Evolutionary conservation across 2,329 filamentous ascomycete genomes (phyloP).

Genomic region (Parasarocladium wereldwijsianum): DNA sequence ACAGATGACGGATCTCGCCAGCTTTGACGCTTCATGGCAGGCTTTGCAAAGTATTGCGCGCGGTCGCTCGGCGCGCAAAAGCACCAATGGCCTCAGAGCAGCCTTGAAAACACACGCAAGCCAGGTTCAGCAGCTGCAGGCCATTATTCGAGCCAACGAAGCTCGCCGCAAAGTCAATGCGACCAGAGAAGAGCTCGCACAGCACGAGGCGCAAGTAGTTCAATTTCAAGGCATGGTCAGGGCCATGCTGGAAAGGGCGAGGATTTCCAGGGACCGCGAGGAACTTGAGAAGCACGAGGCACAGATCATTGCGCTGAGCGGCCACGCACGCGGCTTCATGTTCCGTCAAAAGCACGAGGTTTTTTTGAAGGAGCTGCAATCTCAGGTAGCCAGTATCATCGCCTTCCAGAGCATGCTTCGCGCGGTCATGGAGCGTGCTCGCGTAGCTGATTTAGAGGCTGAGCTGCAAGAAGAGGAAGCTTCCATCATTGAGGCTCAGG

Average conservation of each 20-base stretch:
- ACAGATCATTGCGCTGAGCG: slow-evolving; percentile 49
- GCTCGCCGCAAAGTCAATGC: slow-evolving; percentile 34
- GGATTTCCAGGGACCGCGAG: slow-evolving; percentile 31
- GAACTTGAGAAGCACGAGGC: slow-evolving; percentile 42
- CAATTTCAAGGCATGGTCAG: slow-evolving; percentile 44
- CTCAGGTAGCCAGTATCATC: slow-evolving; percentile 50
- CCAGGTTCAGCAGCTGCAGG: slow-evolving; percentile 32
- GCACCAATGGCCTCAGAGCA: slow-evolving; percentile 26
- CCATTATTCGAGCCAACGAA: slow-evolving; percentile 37
- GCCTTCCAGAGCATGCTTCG: slow-evolving; percentile 62
- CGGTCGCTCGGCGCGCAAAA: slow-evolving; percentile 31
- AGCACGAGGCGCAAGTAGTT: slow-evolving; percentile 28
- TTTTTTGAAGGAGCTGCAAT: slow-evolving; percentile 55
- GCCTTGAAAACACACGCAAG: slow-evolving; percentile 31
- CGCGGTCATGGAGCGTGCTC: slow-evolving; percentile 62
- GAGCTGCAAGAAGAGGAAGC: slow-evolving; percentile 76
- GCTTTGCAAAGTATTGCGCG: slow-evolving; percentile 26
- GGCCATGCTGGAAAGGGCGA: slow-evolving; percentile 43
- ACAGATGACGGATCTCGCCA: slow-evolving; percentile 35
- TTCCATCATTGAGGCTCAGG: slow-evolving; percentile 59
- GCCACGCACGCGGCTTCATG: slow-evolving; percentile 48
- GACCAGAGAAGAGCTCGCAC: slow-evolving; percentile 31
- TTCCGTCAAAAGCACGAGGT: slow-evolving; percentile 44
- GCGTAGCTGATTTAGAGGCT: slow-evolving; percentile 58
- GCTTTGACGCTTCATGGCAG: slow-evolving; percentile 33